These are phyloP conservation scores for Aleurites moluccanus DNA, from an alignment of 441 rosid genomes.

Conservation along the genomic window DNA sequence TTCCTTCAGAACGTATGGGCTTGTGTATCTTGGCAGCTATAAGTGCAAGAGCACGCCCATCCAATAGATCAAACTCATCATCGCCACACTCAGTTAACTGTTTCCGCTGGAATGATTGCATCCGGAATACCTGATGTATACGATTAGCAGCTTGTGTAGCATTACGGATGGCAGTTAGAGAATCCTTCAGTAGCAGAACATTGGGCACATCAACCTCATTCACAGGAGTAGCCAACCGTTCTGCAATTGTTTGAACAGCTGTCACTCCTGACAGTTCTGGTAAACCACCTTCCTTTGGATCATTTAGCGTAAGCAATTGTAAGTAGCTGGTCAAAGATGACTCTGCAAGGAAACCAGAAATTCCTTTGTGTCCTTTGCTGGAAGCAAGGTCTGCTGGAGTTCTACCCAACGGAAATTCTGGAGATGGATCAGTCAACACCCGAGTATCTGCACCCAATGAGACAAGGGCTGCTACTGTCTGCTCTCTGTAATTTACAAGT, in stretches of 20 bases:
- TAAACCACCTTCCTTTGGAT: constrained; percentile 38
- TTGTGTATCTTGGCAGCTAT: constrained; percentile 48
- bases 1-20: constrained; percentile 45
- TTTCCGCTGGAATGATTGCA: constrained; percentile 87
- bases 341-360: constrained; percentile 95
- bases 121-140: constrained; percentile 80
- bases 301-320: constrained; percentile 54
- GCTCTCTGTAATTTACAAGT: constrained; percentile 55
- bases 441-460: constrained; percentile 81
- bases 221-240: constrained; percentile 59
- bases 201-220: constrained; percentile 52
- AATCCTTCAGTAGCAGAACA: constrained; percentile 73
- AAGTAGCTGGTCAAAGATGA: constrained; percentile 69
- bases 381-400: constrained; percentile 95
- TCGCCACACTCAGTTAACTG: constrained; percentile 47
- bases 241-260: constrained; percentile 72
- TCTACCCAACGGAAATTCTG: constrained; percentile 68
- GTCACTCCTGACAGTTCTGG: constrained; percentile 38
- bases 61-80: constrained; percentile 46
- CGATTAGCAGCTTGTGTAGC: constrained; percentile 97
- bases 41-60: constrained; percentile 61
- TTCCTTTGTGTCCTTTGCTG: constrained; percentile 83
- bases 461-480: constrained; percentile 72
- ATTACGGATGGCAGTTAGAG: constrained; percentile 82
- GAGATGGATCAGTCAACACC: constrained; percentile 78